These are phyloP conservation scores for Hypoxylon sp. DNA, from an alignment of 2,329 filamentous ascomycete species.

Conservation along the genomic window DNA sequence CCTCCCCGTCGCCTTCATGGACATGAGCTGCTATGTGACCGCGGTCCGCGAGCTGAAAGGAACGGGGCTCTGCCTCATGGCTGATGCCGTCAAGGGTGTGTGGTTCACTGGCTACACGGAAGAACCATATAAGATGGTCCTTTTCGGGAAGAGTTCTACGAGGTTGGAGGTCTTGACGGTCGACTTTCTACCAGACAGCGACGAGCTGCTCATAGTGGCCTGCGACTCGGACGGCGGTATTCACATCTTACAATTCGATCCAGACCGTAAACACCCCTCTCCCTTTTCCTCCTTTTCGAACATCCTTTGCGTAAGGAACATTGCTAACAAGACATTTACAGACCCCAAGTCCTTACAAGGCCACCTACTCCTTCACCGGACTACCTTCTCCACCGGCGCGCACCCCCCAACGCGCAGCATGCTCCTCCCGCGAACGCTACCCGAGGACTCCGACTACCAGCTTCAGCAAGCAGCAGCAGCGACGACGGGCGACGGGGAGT, in stretches of 20 bases:
- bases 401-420: constrained; percentile 79
- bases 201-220: constrained; percentile 81
- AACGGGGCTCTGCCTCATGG: constrained; percentile 86
- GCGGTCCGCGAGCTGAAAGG: constrained; percentile 83
- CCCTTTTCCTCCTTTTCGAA: constrained; percentile 3
- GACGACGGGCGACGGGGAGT: constrained; percentile 45
- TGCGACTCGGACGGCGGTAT: constrained; percentile 86
- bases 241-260: constrained; percentile 91
- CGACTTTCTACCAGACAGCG: constrained; percentile 87
- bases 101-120: constrained; percentile 98
- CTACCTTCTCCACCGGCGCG: constrained; percentile 84
- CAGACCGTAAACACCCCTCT: constrained; percentile 73
- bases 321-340: constrained; percentile 51
- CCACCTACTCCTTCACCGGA: constrained; percentile 83
- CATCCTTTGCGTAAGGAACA: not conserved
- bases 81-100: constrained; percentile 89
- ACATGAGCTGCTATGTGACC: constrained; percentile 93
- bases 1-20: constrained; percentile 94
- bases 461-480: constrained; percentile 35
- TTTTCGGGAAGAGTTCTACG: constrained; percentile 87
- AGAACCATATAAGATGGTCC: constrained; percentile 93
- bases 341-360: constrained; percentile 94
- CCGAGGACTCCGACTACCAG: constrained; percentile 47
- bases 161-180: constrained; percentile 80
- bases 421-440: constrained; percentile 74